Percentiles rank a stretch among this genome's conserved stretches.
Conservation (phyloP, 73 alveolate species). For the Tetrahymena borealis region DNA sequence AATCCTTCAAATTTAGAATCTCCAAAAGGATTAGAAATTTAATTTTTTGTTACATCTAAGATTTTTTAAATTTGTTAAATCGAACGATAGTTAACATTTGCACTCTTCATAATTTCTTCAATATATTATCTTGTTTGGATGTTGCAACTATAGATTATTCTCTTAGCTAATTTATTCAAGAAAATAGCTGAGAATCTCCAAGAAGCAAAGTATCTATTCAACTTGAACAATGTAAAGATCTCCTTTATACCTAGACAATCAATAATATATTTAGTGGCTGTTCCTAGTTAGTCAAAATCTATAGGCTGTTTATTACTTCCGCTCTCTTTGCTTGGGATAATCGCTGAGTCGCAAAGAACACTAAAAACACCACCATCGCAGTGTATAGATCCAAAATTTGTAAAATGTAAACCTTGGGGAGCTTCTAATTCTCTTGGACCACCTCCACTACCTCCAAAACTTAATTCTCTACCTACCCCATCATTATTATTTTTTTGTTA, state of each 20-base stretch:
- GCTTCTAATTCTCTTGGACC: background rate
- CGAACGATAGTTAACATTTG: background rate
- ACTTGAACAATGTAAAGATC: background rate
- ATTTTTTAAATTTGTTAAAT: background rate
- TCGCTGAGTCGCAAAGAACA: background rate
- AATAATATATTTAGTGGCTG: background rate
- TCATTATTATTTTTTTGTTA: background rate
- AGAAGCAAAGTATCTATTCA: background rate
- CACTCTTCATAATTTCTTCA: background rate
- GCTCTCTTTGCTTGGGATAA: background rate
- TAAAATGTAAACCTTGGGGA: background rate
- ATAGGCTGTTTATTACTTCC: background rate
- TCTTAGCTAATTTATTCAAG: background rate
- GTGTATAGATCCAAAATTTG: background rate
- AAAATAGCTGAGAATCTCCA: background rate
- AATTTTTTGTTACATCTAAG: background rate
- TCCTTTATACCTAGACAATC: background rate
- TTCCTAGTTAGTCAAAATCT: background rate
- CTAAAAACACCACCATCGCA: slow-evolving; percentile 1
- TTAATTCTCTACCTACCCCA: background rate
- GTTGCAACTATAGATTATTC: background rate
- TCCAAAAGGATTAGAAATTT: background rate
- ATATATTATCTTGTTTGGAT: background rate
- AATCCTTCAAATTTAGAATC: background rate
- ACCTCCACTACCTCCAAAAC: background rate